phyloP scores from a whole-genome alignment of 2,329 filamentous ascomycete species.

The Diaporthe australafricana region DNA sequence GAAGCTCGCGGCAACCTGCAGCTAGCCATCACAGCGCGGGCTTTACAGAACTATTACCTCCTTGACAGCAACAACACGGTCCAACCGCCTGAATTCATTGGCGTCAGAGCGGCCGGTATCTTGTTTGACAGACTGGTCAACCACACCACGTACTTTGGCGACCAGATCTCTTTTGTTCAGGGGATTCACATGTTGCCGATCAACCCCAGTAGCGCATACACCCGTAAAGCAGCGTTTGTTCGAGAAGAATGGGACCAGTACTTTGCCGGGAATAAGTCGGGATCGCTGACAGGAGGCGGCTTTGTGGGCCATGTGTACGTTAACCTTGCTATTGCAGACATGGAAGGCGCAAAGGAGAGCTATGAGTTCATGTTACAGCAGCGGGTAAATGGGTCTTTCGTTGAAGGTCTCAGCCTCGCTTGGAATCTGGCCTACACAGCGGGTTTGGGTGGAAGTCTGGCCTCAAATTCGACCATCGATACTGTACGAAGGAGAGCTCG shows the following conservation, averaged over 20 bases:
- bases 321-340: not conserved
- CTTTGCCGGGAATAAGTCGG: slow-evolving; percentile 1
- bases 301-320: not conserved
- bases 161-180: slow-evolving; percentile 34
- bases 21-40: slow-evolving; percentile 42
- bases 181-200: slow-evolving; percentile 41
- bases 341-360: slow-evolving; percentile 1
- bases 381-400: not conserved
- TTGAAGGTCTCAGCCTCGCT: not conserved
- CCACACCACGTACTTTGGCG: slow-evolving; percentile 40
- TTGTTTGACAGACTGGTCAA: slow-evolving; percentile 42
- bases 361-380: slow-evolving; percentile 10
- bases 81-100: slow-evolving; percentile 40
- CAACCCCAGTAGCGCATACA: slow-evolving; percentile 30
- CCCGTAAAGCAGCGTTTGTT: not conserved
- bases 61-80: slow-evolving; percentile 42
- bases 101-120: slow-evolving; percentile 40
- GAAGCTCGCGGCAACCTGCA: slow-evolving; percentile 43
- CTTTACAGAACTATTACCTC: slow-evolving; percentile 42
- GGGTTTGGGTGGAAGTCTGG: not conserved
- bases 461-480: not conserved
- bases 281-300: not conserved
- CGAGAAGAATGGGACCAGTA: slow-evolving; percentile 10
- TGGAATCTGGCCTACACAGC: slow-evolving; percentile 7
- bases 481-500: not conserved